phyloP scores from a whole-genome alignment of 2,329 filamentous ascomycete genomes.

The Monilinia polystroma region DNA sequence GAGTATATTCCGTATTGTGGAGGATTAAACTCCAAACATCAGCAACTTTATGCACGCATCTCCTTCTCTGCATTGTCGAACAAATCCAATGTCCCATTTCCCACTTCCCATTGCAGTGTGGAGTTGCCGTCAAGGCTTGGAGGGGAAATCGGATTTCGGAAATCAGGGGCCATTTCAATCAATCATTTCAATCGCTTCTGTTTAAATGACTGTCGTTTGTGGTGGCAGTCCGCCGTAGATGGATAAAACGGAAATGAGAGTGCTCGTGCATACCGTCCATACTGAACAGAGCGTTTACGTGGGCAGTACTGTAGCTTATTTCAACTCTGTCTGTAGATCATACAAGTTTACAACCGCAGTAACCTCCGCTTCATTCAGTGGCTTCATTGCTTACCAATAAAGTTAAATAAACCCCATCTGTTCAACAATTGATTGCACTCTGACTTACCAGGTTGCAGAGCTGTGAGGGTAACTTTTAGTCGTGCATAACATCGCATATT shows the following conservation, averaged over 20 bases:
- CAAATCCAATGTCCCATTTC: background rate
- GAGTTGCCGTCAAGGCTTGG: background rate
- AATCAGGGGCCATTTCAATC: too few species aligned
- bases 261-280: too few species aligned
- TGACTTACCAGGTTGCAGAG: background rate
- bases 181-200: too few species aligned
- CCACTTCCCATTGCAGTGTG: background rate
- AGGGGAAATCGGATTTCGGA: too few species aligned
- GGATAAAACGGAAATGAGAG: too few species aligned
- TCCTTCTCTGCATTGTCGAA: background rate
- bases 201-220: too few species aligned
- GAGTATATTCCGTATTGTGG: background rate
- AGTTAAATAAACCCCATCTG: background rate
- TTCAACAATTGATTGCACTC: background rate
- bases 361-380: background rate
- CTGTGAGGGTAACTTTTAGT: slow-evolving; percentile 4
- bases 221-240: too few species aligned
- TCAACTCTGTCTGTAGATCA: too few species aligned
- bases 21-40: background rate
- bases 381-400: slow-evolving; percentile 5
- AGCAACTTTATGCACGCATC: background rate
- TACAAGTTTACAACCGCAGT: too few species aligned
- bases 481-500: background rate
- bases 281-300: too few species aligned
- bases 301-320: too few species aligned